Evolutionary conservation across 2,329 filamentous ascomycete species (phyloP), one percentile per base, ranked within the genome.

Genomic region (Aspergillus fischeri): DNA sequence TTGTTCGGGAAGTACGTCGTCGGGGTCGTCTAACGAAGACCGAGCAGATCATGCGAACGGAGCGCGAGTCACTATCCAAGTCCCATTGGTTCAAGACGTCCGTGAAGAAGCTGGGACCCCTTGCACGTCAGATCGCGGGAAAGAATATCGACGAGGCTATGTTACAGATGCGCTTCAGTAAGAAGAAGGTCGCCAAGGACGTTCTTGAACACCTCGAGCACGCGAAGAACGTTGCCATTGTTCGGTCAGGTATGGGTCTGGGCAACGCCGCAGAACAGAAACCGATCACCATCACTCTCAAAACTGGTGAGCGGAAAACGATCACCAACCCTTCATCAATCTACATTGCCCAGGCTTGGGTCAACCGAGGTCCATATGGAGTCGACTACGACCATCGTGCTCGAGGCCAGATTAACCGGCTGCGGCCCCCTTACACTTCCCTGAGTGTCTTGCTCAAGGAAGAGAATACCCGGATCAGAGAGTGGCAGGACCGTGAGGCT

Each of bases 91-190:
- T 97, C 71, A 87, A 92, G 67, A 97, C 94, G 2, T 91, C 87
- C 51, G 80, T 90, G 62, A 99, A 99, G 85, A 99, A 99, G 80
- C 82, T 99, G 55, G 87, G 88, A 53, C 88, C 90, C 67, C 78
- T 99, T 51, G 87, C 93, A 25, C 86, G 89, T 55, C 94, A 97
- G 78, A 94, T 99, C 69, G 83, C 86, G 2, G 94, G 94, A 64
- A 97, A 97, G 83, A 87, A 88, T n/a, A 81, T 99, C 60, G 91
- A 95, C 57, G 92, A 99, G 38, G 94, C 94, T 14, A 90, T 97
- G 64, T 78, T 90, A 54, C 94, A 99, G 81, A 96, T 99, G 91
- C 85, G 88, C 55, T 97, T 93, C 79, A 93, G 88, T 74, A 91
- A 91, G 80, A 99, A 99, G 84, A 93, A 92, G 79, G 89, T 89